Evolutionary conservation across 2,329 filamentous ascomycete genomes (phyloP).

Genomic region (Aspergillus latus): DNA sequence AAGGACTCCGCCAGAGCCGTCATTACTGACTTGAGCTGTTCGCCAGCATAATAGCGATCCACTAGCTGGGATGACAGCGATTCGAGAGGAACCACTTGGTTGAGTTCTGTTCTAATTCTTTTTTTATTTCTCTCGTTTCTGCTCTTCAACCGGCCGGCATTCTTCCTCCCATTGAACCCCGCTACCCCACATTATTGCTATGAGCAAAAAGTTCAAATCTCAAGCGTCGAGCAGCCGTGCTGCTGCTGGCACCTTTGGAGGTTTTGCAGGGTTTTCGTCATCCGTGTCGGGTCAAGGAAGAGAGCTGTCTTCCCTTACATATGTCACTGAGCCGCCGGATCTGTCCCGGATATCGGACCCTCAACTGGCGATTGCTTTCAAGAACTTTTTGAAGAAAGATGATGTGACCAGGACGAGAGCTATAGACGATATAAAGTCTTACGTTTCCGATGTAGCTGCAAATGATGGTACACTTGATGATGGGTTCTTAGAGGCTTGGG

Average conservation of each 20-base stretch:
- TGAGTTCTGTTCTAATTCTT: background rate
- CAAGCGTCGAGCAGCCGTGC: constrained; percentile 65
- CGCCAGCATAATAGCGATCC: background rate
- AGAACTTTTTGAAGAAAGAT: constrained; percentile 90
- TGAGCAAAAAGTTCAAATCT: constrained; percentile 64
- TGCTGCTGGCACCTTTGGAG: constrained; percentile 51
- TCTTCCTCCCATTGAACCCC: constrained; percentile 21
- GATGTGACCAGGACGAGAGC: constrained; percentile 88
- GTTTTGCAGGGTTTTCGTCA: constrained; percentile 43
- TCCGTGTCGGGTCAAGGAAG: constrained; percentile 41
- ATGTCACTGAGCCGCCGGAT: constrained; percentile 82
- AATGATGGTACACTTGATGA: constrained; percentile 69
- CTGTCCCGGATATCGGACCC: constrained; percentile 74
- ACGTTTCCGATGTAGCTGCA: constrained; percentile 58
- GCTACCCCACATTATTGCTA: constrained; percentile 50
- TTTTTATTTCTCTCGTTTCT: background rate
- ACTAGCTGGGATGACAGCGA: constrained; percentile 9
- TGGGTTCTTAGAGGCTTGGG: constrained; percentile 83
- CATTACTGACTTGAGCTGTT: background rate
- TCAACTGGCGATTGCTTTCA: constrained; percentile 83
- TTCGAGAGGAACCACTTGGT: constrained; percentile 4
- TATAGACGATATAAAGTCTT: constrained; percentile 75
- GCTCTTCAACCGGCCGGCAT: background rate
- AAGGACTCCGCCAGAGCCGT: constrained; percentile 26
- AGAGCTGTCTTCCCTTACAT: constrained; percentile 69